These are phyloP conservation scores for Pseudogymnoascus sp. DNA, from an alignment of 2,329 filamentous ascomycete species.

Conservation along the genomic window DNA sequence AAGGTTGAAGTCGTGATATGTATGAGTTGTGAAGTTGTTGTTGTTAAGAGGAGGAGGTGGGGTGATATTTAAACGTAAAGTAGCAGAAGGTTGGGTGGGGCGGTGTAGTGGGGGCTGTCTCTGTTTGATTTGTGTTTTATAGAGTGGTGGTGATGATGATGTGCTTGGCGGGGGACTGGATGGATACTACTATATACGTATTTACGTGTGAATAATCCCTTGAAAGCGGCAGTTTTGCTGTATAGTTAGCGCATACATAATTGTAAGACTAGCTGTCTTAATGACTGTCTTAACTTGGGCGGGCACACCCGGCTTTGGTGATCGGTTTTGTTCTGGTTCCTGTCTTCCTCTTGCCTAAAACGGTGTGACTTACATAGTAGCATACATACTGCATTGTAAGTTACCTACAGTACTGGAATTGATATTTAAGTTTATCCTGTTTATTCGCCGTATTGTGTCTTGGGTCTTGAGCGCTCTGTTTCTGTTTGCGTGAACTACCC, in stretches of 20 bases:
- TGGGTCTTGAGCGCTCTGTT: not conserved
- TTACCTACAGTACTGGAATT: not conserved
- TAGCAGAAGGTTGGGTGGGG: not conserved
- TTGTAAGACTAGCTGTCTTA: not conserved
- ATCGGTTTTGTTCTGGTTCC: not conserved
- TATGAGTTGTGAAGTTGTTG: constrained; percentile 18
- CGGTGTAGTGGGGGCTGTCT: not conserved
- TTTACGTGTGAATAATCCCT: not conserved
- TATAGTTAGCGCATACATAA: not conserved
- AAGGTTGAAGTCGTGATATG: not conserved
- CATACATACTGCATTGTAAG: not conserved
- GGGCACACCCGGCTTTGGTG: not conserved
- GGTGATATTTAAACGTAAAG: not conserved
- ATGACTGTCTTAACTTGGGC: not conserved
- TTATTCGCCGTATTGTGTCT: too few relatives aligned
- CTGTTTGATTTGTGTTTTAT: constrained; percentile 3
- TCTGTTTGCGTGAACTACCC: not conserved
- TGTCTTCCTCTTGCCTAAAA: constrained; percentile 3
- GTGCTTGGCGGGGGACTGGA: not conserved
- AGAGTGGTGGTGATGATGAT: constrained; percentile 1
- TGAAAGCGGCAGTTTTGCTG: not conserved
- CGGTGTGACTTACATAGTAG: not conserved
- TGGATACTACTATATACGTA: not conserved
- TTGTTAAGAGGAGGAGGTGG: not conserved
- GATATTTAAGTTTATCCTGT: not conserved